Conservation (phyloP, 805 yeast species). For the Kurtzmaniella cleridarum region DNA sequence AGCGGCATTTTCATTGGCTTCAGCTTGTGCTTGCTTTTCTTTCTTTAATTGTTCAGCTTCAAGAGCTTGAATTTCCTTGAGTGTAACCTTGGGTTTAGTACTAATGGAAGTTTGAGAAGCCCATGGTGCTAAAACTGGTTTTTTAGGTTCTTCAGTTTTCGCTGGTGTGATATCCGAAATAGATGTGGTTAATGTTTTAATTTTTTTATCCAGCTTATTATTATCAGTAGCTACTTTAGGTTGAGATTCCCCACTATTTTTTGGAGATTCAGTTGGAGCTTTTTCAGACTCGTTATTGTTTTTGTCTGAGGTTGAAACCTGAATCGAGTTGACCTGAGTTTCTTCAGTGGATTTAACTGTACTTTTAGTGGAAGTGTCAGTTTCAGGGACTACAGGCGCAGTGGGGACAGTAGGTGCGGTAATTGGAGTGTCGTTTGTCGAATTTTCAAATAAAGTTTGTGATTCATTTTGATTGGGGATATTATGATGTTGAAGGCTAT, state of each 20-base stretch:
- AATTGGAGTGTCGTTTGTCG: too few relatives aligned
- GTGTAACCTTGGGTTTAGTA: constrained; percentile 36
- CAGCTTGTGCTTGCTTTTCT: constrained; percentile 34
- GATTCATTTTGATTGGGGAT: too few relatives aligned
- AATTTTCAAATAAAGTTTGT: too few relatives aligned
- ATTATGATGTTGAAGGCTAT: too few relatives aligned
- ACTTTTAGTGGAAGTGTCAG: constrained; percentile 1
- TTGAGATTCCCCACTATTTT: neutral
- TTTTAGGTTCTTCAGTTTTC: constrained; percentile 5
- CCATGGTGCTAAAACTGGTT: constrained; percentile 47
- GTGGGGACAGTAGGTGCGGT: too few relatives aligned
- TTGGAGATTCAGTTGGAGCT: neutral
- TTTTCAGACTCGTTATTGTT: too few relatives aligned
- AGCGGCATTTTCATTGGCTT: constrained; percentile 22
- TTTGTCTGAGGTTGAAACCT: too few relatives aligned
- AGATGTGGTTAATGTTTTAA: constrained; percentile 3
- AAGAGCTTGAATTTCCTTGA: constrained; percentile 48
- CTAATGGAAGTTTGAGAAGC: constrained; percentile 27
- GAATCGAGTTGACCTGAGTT: too few relatives aligned
- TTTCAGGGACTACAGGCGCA: too few relatives aligned
- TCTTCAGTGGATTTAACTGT: constrained; percentile 5
- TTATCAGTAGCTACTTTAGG: constrained; percentile 1
- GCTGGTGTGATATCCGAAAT: neutral
- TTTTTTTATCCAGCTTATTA: constrained; percentile 2
- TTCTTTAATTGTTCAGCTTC: constrained; percentile 40